Conservation (phyloP, 768 basidiomycete genomes). For the Xerocomellus amylosporus region DNA sequence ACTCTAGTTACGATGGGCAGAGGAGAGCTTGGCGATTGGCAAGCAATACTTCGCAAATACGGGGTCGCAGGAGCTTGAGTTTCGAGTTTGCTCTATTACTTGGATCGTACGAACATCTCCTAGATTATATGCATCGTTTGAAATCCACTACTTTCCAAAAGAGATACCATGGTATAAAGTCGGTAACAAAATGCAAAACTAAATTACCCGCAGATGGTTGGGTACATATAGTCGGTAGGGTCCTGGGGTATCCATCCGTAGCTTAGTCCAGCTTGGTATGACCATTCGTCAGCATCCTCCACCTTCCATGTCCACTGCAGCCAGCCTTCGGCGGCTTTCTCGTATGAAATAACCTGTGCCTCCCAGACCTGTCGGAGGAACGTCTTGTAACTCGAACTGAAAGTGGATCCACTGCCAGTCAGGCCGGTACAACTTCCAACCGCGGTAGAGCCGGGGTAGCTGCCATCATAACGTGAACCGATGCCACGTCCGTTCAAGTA, state of each 20-base stretch:
- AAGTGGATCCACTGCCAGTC: slow-evolving; percentile 72
- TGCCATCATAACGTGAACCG: slow-evolving; percentile 52
- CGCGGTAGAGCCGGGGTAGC: slow-evolving; percentile 28
- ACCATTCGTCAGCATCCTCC: slow-evolving; percentile 85
- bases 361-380: slow-evolving; percentile 84
- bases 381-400: slow-evolving; percentile 74
- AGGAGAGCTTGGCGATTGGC: slow-evolving; percentile 70
- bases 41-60: slow-evolving; percentile 63
- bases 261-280: slow-evolving; percentile 75
- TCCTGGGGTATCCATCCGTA: slow-evolving; percentile 82
- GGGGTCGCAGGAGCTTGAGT: slow-evolving; percentile 46
- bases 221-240: slow-evolving; percentile 50
- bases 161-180: not conserved
- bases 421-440: slow-evolving; percentile 73
- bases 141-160: slow-evolving; percentile 4
- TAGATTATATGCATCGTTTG: not conserved
- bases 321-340: slow-evolving; percentile 65
- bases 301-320: slow-evolving; percentile 85
- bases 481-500: slow-evolving; percentile 76
- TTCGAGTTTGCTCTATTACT: not conserved
- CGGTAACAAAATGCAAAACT: not conserved
- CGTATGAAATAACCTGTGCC: slow-evolving; percentile 74
- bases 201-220: slow-evolving; percentile 54
- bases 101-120: not conserved
- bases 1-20: slow-evolving; percentile 84